Base-by-base conservation (phyloP, 1,139 yeast genomes). In the Blastobotrys arbuscula region DNA sequence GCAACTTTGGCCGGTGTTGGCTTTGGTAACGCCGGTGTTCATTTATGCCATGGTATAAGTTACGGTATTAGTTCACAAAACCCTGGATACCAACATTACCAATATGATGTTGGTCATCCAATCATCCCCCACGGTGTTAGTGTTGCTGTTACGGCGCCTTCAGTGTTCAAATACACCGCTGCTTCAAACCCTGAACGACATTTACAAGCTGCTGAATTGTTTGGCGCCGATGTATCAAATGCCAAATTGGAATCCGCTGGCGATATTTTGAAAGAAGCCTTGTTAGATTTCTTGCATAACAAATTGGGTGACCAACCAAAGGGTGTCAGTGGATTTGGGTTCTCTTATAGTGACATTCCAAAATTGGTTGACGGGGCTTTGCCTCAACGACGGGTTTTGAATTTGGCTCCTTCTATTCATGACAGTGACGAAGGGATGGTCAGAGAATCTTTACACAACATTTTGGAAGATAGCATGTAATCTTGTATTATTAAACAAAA, bases 1-100 rank as follows among this genome's bases (percentile, higher is more conserved):
- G 72, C 73, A 3, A 69, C 73, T 8, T 60, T 69, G 21, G 73
- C 73, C 5, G 73, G 73, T 15, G 67, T 69, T 20, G 73, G 73
- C 8, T 69, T 69, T 49, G 73, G 73, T 7, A 69, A 69, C 45
- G 73, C 73, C 4, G 73, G 73, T 10, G 73, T 69, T 31, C 73
- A 69, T 55, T 57, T 69, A 39, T 68, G 72, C 54, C 73, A 69
- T 53, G 73, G 73, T 18, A 59, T 69, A 35, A 67, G 71, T 21
- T 69, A 69, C 49, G 72, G 73, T 20, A 56, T 69, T 23, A 65
- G 71, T 2, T 65, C 69, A 28, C 70, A 68, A 59, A 69, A 69
- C 58, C 65, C 63, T 48, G 61, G 63, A 6, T 69, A 69, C 55
- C 58, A 60, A 52, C 73, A 69, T 50, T 58, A 62, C n/a, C 73